Percentiles rank a stretch among this genome's conserved stretches.
Conservation (phyloP, 1,284 basidiomycete species). For the Pascua sp. region DNA sequence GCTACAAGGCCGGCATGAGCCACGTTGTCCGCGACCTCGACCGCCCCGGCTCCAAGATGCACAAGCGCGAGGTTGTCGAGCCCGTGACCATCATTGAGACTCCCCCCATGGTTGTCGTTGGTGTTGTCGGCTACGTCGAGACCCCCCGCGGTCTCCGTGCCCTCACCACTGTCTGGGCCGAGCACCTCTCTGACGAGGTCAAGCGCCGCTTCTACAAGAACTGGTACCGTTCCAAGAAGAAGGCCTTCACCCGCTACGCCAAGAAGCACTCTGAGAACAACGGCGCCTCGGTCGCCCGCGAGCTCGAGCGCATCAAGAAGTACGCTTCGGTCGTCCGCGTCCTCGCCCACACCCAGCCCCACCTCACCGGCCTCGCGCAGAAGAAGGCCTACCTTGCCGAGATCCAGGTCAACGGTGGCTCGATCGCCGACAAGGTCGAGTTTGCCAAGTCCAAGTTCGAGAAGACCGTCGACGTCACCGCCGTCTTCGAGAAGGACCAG, state of each 20-base stretch:
- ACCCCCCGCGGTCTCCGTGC: conserved; percentile 97
- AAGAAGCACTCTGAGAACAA: conserved; percentile 98
- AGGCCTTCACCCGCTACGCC: conserved; percentile 95
- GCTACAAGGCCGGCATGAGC: conserved; percentile 99
- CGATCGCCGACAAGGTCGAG: conserved; percentile 95
- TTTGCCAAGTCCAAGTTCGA: conserved; percentile 94
- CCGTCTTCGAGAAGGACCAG: conserved; percentile 96
- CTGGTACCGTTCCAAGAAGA: conserved; percentile 99
- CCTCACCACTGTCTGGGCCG: conserved; percentile 64
- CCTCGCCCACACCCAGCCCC: conserved; percentile 97
- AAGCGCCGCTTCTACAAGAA: conserved; percentile 99
- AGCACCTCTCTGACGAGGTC: conserved; percentile 71
- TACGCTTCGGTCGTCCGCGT: conserved; percentile 99
- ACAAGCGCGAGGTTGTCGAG: conserved; percentile 99
- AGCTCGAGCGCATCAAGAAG: conserved; percentile 99
- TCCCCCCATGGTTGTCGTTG: conserved; percentile 93
- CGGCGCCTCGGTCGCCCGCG: conserved; percentile 87
- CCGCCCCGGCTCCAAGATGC: conserved; percentile 98
- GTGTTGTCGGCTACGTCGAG: conserved; percentile 99
- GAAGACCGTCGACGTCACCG: conserved; percentile 84
- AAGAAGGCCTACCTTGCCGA: conserved; percentile 99
- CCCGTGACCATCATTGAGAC: conserved; percentile 96
- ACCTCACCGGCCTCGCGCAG: conserved; percentile 95
- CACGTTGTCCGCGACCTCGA: conserved; percentile 99
- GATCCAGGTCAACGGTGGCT: conserved; percentile 99